phyloP scores from a whole-genome alignment of 441 rosid genomes.

The Biscutella laevigata region DNA sequence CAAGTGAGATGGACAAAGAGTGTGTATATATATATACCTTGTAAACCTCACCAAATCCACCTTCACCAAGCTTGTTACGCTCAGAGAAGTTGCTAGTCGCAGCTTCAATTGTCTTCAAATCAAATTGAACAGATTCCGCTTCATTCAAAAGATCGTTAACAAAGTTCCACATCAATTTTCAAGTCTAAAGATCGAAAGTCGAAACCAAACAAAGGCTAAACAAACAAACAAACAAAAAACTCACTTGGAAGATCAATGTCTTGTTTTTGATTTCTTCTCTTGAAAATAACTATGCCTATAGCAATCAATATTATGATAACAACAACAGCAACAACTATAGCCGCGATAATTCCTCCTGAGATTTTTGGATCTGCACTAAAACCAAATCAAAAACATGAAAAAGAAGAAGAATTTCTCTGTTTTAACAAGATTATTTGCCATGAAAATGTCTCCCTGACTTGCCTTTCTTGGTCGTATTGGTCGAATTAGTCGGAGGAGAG shows the following conservation, averaged over 20 bases:
- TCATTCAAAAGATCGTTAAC: background rate
- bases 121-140: constrained; percentile 30
- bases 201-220: background rate
- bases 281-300: background rate
- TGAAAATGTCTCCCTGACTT: no score
- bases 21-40: constrained; percentile 28
- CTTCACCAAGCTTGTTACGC: constrained; percentile 39
- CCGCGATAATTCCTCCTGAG: constrained; percentile 1
- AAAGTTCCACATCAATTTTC: background rate
- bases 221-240: background rate
- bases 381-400: constrained; percentile 2
- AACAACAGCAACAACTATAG: background rate
- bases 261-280: background rate
- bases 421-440: no score
- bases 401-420: no score
- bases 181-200: background rate
- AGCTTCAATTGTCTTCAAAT: constrained; percentile 27
- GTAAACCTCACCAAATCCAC: constrained; percentile 56
- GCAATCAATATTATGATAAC: background rate
- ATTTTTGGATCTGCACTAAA: background rate
- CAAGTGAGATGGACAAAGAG: background rate
- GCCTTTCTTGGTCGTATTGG: constrained; percentile 8
- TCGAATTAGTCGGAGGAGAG: no score
- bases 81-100: constrained; percentile 34
- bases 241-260: background rate